Conservation (phyloP, 164 flowering plant genomes). For the Nelumbo lutea region DNA sequence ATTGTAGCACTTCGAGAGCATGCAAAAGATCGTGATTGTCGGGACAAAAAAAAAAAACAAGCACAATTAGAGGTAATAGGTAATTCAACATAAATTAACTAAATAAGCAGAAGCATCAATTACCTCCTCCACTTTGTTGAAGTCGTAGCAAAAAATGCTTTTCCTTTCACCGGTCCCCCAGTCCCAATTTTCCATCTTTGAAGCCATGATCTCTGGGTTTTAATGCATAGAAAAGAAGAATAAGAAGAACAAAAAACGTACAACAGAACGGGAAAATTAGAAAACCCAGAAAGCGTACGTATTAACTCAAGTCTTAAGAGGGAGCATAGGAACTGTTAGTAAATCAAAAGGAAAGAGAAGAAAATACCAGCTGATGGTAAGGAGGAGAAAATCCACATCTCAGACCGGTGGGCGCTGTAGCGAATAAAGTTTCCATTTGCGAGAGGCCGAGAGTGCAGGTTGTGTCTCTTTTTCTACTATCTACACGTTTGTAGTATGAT, state of each 20-base stretch:
- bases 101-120: background rate
- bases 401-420: background rate
- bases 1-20: background rate
- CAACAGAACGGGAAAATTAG: background rate
- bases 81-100: too few species aligned
- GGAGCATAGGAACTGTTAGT: background rate
- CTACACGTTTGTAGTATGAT: too few species aligned
- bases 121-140: conserved; percentile 23
- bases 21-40: background rate
- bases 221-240: background rate
- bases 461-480: background rate
- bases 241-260: background rate
- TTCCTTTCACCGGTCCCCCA: conserved; percentile 7
- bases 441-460: background rate
- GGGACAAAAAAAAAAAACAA: background rate
- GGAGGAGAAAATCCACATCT: conserved; percentile 7
- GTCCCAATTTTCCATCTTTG: conserved; percentile 14
- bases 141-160: conserved; percentile 6
- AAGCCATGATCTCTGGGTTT: conserved; percentile 13
- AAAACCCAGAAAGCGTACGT: background rate
- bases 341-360: background rate
- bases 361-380: conserved; percentile 2
- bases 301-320: background rate
- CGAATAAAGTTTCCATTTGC: conserved; percentile 9
- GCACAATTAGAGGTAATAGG: too few species aligned